These are phyloP conservation scores for Aphanomyces stellatus DNA, from an alignment of 352 stramenopile species.

Conservation along the genomic window DNA sequence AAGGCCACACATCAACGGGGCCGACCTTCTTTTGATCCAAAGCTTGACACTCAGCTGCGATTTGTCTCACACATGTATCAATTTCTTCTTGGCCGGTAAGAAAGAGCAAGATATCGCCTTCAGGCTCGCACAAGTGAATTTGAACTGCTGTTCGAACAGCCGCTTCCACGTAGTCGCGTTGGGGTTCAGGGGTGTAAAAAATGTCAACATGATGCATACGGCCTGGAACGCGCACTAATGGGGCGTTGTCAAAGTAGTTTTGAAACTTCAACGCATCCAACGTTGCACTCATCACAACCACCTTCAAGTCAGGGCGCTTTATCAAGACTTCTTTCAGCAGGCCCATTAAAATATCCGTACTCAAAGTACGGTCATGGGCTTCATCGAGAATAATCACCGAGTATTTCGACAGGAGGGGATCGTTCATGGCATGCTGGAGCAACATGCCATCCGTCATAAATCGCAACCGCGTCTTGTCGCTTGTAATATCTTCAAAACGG, in stretches of 20 bases:
- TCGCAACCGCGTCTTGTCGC: slow-evolving; percentile 68
- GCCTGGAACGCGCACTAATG: slow-evolving; percentile 91
- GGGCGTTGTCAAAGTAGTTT: slow-evolving; percentile 91
- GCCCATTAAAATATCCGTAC: slow-evolving; percentile 97
- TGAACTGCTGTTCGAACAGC: slow-evolving; percentile 81
- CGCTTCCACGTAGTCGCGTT: slow-evolving; percentile 98
- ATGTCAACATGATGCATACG: slow-evolving; percentile 97
- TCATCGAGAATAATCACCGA: slow-evolving; percentile 97
- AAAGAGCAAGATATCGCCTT: slow-evolving; percentile 98
- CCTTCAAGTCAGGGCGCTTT: slow-evolving; percentile 92
- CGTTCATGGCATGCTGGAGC: slow-evolving; percentile 94
- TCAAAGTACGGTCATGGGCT: slow-evolving; percentile 95
- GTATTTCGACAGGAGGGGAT: slow-evolving; percentile 94
- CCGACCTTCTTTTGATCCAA: slow-evolving; percentile 14
- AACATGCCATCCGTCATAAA: slow-evolving; percentile 93
- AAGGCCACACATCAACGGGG: slow-evolving; percentile 23
- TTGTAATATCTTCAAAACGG: slow-evolving; percentile 97
- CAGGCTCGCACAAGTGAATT: slow-evolving; percentile 96
- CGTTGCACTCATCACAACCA: slow-evolving; percentile 99
- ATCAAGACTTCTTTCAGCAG: slow-evolving; percentile 96
- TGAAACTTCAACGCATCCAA: slow-evolving; percentile 97
- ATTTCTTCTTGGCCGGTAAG: slow-evolving; percentile 99
- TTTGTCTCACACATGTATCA: slow-evolving; percentile 58
- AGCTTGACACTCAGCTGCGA: slow-evolving; percentile 18
- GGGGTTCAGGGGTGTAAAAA: slow-evolving; percentile 96